Percentiles rank a stretch among this genome's conserved stretches.
These are phyloP conservation scores for Neonectria hederae DNA, from an alignment of 2,329 filamentous ascomycete species.

Conservation along the genomic window DNA sequence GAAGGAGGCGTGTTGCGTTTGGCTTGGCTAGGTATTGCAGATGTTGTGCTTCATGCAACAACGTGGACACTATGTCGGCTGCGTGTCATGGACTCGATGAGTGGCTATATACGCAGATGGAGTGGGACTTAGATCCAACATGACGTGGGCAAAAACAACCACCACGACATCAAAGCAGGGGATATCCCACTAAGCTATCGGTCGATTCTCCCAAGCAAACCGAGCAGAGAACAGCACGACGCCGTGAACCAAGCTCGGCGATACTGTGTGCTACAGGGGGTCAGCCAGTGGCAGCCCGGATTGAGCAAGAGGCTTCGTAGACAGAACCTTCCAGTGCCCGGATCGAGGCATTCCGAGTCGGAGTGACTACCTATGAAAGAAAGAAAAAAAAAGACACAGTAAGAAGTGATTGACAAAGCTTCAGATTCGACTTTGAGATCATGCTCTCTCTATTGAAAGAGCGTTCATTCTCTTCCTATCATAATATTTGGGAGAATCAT, in stretches of 20 bases:
- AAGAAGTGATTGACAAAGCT: slow-evolving; percentile 49
- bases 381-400: slow-evolving; percentile 19
- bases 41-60: background rate
- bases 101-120: background rate
- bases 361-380: background rate
- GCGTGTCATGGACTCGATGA: background rate
- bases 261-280: background rate
- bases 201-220: background rate
- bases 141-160: slow-evolving; percentile 12
- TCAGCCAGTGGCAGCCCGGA: background rate
- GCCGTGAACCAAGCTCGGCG: background rate
- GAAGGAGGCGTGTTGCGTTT: background rate
- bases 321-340: background rate
- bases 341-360: background rate
- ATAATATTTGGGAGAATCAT: slow-evolving; percentile 68
- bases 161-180: slow-evolving; percentile 2
- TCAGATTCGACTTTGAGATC: slow-evolving; percentile 73
- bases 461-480: slow-evolving; percentile 77
- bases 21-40: background rate
- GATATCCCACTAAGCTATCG: background rate
- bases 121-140: background rate
- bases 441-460: slow-evolving; percentile 61
- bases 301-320: background rate
- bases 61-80: background rate
- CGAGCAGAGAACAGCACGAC: background rate